A percentile compares a stretch with the other conserved stretches of the same genome.
Conservation (phyloP, 2,329 filamentous ascomycete species). For the Diplocarpon rosae region DNA sequence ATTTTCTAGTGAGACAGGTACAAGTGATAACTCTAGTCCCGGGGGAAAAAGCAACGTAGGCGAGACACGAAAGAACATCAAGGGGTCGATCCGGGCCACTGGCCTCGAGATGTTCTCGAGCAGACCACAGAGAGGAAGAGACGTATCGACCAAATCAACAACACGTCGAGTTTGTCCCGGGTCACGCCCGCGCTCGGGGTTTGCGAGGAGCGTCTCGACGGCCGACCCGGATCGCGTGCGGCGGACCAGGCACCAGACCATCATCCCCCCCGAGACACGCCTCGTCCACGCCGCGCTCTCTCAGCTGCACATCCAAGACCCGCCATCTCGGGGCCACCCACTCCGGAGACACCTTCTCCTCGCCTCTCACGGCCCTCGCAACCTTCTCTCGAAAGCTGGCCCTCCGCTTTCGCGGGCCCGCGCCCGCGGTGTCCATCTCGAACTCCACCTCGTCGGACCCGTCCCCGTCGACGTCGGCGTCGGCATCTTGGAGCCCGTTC, state of each 20-base stretch:
- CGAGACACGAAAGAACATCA: too few species aligned
- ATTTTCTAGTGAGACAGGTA: too few species aligned
- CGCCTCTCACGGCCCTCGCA: conserved; percentile 1
- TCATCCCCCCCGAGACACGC: neutral
- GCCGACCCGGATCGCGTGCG: neutral
- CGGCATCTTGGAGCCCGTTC: neutral
- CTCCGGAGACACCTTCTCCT: conserved; percentile 2
- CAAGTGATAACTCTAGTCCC: too few species aligned
- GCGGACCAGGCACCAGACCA: neutral
- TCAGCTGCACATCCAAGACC: too few species aligned
- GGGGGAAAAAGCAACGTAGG: too few species aligned
- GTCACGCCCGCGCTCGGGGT: too few species aligned
- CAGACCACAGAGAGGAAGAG: too few species aligned
- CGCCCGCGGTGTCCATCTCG: neutral
- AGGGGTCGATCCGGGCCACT: too few species aligned
- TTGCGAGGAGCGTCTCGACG: neutral
- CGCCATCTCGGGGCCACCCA: conserved; percentile 12
- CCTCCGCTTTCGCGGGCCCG: neutral
- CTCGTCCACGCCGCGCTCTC: neutral
- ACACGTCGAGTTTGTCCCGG: too few species aligned
- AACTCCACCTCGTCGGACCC: too few species aligned
- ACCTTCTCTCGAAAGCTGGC: conserved; percentile 6
- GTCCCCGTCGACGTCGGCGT: neutral
- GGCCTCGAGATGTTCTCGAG: too few species aligned
- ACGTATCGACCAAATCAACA: too few species aligned